These are phyloP conservation scores for Beauveria asiatica DNA, from an alignment of 2,329 filamentous ascomycete species.

Conservation along the genomic window DNA sequence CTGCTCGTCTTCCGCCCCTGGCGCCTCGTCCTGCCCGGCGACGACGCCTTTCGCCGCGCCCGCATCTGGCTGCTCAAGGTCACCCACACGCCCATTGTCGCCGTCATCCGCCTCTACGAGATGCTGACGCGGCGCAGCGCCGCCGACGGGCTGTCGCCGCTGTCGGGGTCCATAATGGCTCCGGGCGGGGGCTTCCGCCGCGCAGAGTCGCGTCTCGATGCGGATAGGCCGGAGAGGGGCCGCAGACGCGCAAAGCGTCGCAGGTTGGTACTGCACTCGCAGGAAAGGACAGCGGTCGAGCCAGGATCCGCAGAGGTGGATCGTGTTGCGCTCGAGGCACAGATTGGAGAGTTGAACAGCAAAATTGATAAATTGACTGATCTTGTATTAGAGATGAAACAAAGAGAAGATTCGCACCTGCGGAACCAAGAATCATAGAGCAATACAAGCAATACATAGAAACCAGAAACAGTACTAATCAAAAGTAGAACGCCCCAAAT, in stretches of 20 bases:
- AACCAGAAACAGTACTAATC: too few relatives aligned
- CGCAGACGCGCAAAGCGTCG: neutral
- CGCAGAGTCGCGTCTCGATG: neutral
- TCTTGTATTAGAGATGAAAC: constrained; percentile 42
- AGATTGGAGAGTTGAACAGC: constrained; percentile 43
- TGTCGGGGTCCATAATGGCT: neutral
- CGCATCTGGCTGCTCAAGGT: constrained; percentile 55
- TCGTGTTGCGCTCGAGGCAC: constrained; percentile 38
- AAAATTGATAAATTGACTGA: constrained; percentile 53
- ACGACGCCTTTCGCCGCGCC: constrained; percentile 51
- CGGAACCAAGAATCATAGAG: neutral
- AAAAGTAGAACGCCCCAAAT: too few relatives aligned
- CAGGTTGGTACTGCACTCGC: constrained; percentile 5
- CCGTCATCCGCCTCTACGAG: constrained; percentile 61
- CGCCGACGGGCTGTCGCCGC: neutral
- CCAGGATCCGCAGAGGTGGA: constrained; percentile 21
- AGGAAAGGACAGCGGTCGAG: constrained; percentile 18
- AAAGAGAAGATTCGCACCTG: constrained; percentile 12
- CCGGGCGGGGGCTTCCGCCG: neutral
- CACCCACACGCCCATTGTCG: constrained; percentile 60
- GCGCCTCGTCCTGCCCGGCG: constrained; percentile 57
- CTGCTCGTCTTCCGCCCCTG: constrained; percentile 64
- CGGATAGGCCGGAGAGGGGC: neutral
- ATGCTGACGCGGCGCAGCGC: constrained; percentile 28
- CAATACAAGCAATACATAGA: neutral